phyloP scores from a whole-genome alignment of 306 rosid species.

The Pueraria montana region DNA sequence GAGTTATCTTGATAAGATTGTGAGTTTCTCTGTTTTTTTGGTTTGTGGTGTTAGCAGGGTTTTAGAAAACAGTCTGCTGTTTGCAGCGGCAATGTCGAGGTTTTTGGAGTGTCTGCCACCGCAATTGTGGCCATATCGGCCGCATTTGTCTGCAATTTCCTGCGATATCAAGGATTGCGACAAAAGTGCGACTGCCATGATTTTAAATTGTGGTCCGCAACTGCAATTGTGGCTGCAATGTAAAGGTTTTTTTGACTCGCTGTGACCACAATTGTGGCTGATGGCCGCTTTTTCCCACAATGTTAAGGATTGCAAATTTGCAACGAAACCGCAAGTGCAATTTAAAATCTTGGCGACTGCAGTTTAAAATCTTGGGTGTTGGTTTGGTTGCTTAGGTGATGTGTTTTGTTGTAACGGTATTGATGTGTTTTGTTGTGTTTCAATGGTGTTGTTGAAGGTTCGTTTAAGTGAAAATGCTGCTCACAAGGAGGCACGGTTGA shows the following conservation, averaged over 20 bases:
- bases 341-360: neutral
- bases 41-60: neutral
- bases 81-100: neutral
- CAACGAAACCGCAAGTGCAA: too few relatives aligned
- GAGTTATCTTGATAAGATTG: constrained; percentile 93
- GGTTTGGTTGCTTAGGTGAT: constrained; percentile 18
- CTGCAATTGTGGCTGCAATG: too few relatives aligned
- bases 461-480: constrained; percentile 70
- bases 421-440: constrained; percentile 34
- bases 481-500: constrained; percentile 78
- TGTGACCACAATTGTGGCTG: too few relatives aligned
- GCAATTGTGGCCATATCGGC: neutral
- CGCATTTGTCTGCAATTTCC: neutral
- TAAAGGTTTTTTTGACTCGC: too few relatives aligned
- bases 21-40: constrained; percentile 54
- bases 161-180: neutral
- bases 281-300: too few relatives aligned
- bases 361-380: neutral
- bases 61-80: neutral
- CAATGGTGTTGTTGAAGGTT: constrained; percentile 61
- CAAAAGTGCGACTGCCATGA: neutral
- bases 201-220: too few relatives aligned
- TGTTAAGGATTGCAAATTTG: too few relatives aligned
- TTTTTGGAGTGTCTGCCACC: neutral
- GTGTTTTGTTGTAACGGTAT: neutral